A percentile compares a stretch with the other conserved stretches of the same genome.
phyloP scores from a whole-genome alignment of 805 yeast species.

The Candida fluviatilis region DNA sequence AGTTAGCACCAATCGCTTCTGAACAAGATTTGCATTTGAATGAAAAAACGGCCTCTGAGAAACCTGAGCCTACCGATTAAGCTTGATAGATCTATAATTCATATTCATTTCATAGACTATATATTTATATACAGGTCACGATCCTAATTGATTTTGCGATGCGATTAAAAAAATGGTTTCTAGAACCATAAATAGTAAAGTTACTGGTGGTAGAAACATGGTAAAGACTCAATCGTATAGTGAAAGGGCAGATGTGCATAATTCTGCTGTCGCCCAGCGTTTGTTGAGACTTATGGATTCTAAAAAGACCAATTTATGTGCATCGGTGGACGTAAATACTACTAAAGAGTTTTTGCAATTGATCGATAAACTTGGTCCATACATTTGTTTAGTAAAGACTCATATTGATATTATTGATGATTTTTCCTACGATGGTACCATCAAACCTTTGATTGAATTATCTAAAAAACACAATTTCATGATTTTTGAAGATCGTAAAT shows the following conservation, averaged over 20 bases:
- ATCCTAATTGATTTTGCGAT: background rate
- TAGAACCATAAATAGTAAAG: too few relatives aligned
- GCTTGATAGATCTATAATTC: too few relatives aligned
- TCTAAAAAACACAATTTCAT: constrained; percentile 81
- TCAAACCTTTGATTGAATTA: constrained; percentile 66
- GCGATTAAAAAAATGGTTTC: background rate
- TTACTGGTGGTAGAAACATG: too few relatives aligned
- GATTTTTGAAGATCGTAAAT: constrained; percentile 95
- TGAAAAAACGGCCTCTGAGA: too few relatives aligned
- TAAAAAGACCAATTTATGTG: constrained; percentile 87
- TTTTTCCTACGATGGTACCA: constrained; percentile 75
- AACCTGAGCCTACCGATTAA: too few relatives aligned
- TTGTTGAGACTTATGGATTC: constrained; percentile 69
- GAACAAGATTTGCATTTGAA: too few relatives aligned
- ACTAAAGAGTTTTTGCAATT: constrained; percentile 70
- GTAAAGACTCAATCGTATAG: constrained; percentile 44
- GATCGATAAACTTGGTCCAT: constrained; percentile 83
- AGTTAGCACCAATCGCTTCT: constrained; percentile 8
- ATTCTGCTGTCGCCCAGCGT: constrained; percentile 75
- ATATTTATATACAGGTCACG: background rate
- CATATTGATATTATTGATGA: constrained; percentile 93
- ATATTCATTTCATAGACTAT: too few relatives aligned
- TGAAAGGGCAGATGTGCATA: constrained; percentile 65
- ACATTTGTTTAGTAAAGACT: constrained; percentile 86
- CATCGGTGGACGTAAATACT: constrained; percentile 85